Percentiles rank a stretch among this genome's conserved stretches.
Conservation (phyloP, 1,284 basidiomycete genomes). For the Coniferiporia weirii region DNA sequence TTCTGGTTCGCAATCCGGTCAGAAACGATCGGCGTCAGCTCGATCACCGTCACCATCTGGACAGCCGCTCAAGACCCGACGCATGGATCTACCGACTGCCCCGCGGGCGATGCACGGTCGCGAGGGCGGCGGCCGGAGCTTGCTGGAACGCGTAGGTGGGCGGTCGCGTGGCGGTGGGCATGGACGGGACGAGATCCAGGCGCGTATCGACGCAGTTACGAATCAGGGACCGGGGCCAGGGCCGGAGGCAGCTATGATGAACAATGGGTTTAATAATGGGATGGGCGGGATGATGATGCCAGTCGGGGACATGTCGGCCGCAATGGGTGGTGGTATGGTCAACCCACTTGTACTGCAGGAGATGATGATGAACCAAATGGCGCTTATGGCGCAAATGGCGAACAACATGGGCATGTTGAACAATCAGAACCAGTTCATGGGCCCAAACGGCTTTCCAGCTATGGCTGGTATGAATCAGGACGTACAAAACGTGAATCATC, state of each 20-base stretch:
- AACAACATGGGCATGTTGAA: slow-evolving; percentile 68
- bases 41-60: slow-evolving; percentile 54
- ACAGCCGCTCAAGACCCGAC: slow-evolving; percentile 39
- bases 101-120: slow-evolving; percentile 69
- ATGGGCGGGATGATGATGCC: slow-evolving; percentile 45
- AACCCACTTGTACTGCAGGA: slow-evolving; percentile 74
- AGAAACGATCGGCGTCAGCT: slow-evolving; percentile 32
- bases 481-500: slow-evolving; percentile 28
- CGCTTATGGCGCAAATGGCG: slow-evolving; percentile 79
- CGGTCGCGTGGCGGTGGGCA: slow-evolving; percentile 32
- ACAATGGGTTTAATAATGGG: slow-evolving; percentile 33
- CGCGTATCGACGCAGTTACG: slow-evolving; percentile 72
- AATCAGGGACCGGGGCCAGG: slow-evolving; percentile 23
- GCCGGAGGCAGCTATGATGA: slow-evolving; percentile 48
- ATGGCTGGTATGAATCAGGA: slow-evolving; percentile 34
- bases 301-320: slow-evolving; percentile 44
- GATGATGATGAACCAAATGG: slow-evolving; percentile 84
- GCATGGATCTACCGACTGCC: slow-evolving; percentile 53
- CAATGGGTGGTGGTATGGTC: slow-evolving; percentile 40
- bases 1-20: slow-evolving; percentile 63
- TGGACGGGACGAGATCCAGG: slow-evolving; percentile 63
- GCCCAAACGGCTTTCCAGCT: slow-evolving; percentile 45
- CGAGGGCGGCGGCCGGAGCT: slow-evolving; percentile 44
- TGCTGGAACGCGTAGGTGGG: slow-evolving; percentile 69
- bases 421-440: slow-evolving; percentile 48